These are phyloP conservation scores for Gleditsia sinensis DNA, from an alignment of 306 rosid species.

Conservation along the genomic window DNA sequence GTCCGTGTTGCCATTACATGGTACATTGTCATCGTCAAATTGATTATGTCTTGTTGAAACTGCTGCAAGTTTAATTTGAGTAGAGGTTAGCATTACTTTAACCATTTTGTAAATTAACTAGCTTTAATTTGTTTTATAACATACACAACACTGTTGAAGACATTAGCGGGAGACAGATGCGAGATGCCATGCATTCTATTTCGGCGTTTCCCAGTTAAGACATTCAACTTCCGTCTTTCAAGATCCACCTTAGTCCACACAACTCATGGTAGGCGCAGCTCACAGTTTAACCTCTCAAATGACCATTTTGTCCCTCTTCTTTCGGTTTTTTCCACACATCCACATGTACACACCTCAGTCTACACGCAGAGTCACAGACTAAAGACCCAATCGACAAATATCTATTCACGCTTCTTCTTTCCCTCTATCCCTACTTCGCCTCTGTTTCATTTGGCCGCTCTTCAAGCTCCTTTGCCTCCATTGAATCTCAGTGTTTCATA, in stretches of 20 bases:
- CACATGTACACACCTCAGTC: conserved; percentile 17
- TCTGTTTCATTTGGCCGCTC: conserved; percentile 47
- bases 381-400: conserved; percentile 67
- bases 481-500: conserved; percentile 50
- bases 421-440: conserved; percentile 41
- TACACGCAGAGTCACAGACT: conserved; percentile 41
- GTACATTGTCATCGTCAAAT: too few relatives aligned
- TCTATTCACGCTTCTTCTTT: conserved; percentile 47
- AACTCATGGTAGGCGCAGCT: neutral
- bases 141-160: too few relatives aligned
- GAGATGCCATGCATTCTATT: neutral
- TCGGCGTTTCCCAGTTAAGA: neutral
- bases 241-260: neutral
- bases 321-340: conserved; percentile 6
- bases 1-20: too few relatives aligned
- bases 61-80: too few relatives aligned
- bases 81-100: too few relatives aligned
- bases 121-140: too few relatives aligned
- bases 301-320: conserved; percentile 37
- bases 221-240: neutral
- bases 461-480: conserved; percentile 29
- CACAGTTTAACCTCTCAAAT: neutral
- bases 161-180: neutral
- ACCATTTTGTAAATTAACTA: too few relatives aligned
- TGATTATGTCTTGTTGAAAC: too few relatives aligned